Evolutionary conservation across 2,329 filamentous ascomycete species (phyloP), one percentile per base, ranked within the genome.

Genomic region (Diaporthe velutina): DNA sequence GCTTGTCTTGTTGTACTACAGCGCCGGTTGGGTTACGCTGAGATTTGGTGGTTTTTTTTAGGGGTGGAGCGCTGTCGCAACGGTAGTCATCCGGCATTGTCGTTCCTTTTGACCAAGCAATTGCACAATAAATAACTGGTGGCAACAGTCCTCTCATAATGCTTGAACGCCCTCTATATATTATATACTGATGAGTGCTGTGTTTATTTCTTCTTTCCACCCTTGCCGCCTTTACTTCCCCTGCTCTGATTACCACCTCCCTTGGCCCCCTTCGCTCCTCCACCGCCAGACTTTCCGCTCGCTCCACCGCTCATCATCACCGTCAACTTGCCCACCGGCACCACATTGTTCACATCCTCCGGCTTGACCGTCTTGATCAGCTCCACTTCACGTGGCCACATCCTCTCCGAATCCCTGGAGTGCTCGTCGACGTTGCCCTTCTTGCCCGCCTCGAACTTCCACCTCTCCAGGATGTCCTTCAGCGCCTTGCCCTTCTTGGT

Each of bases 401-500:
- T 94, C 80, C 90, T 90, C 86, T 98, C 95, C 15, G 87, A 88
- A 79, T 93, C 93, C 71, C 85, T 83, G 50, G 87, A 85, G 74
- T 85, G 84, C 80, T 93, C 91, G 80, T 94, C 92, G 0, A 93
- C 81, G 33, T 89, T 88, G 8, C 87, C 87, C 80, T 90, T 92
- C 80, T 85, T 88, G 12, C 80, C 83, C 9, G 91, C 90, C 67
- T 92, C 95, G 28, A 88, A 83, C 77, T 93, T 89, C 96, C 96
- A 98, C 75, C 90, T 90, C 66, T 93, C 91, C n/a, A 98, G 84
- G 42, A 98, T 93, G 83, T 98, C 96, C 82, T 94, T 95, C 64
- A 98, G 92, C 0, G 95, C 96, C 82, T 98, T 98, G 13, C 97
- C 96, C 85, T 98, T 98, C 88, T 98, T 99, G 77, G 93, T 89